Percentiles rank a stretch among this genome's conserved stretches.
Conservation (phyloP, 148 eudicot species). For the Fagopyrum esculentum region DNA sequence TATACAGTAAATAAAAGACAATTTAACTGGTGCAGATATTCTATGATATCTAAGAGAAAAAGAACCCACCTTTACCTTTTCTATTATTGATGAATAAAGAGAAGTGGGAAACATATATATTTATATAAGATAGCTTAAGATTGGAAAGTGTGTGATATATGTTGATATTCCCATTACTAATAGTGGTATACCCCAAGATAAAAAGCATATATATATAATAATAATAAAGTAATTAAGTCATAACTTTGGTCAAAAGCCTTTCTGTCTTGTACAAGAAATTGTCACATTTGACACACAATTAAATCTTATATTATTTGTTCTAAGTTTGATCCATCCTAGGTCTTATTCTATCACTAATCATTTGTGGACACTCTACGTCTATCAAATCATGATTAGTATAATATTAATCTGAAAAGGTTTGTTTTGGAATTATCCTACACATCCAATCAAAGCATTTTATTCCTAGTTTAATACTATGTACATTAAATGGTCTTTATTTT, state of each 20-base stretch:
- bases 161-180: neutral
- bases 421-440: neutral
- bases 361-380: neutral
- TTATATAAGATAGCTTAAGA: neutral
- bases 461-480: no score
- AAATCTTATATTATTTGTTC: neutral
- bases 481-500: no score
- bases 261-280: constrained; percentile 1
- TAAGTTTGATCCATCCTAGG: neutral
- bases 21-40: constrained; percentile 3
- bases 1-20: neutral
- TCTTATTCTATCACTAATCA: neutral
- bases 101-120: constrained; percentile 8
- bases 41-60: constrained; percentile 3
- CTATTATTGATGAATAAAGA: constrained; percentile 1
- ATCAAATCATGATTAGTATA: neutral
- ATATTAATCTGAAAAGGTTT: constrained; percentile 3
- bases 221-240: neutral
- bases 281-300: neutral
- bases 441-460: neutral
- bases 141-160: constrained; percentile 6
- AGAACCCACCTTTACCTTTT: neutral
- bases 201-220: neutral
- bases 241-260: neutral
- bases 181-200: neutral